These are phyloP conservation scores for Arthrobotrys pseudoclavata DNA, from an alignment of 2,329 filamentous ascomycete species.

Conservation along the genomic window DNA sequence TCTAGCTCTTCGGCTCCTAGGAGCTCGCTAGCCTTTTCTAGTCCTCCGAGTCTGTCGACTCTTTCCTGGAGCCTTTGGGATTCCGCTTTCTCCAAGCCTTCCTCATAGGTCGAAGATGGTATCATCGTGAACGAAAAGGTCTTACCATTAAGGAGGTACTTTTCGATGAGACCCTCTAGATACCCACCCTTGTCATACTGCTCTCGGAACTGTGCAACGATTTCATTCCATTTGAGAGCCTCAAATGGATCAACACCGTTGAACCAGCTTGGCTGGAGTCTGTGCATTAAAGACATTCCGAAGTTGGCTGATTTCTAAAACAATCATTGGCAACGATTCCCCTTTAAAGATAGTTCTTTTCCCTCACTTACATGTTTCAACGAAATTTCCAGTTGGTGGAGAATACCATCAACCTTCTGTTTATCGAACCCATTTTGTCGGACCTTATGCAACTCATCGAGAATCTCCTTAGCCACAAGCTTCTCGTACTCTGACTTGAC, in stretches of 20 bases:
- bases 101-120: constrained; percentile 80
- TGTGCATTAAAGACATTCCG: constrained; percentile 88
- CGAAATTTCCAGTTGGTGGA: constrained; percentile 93
- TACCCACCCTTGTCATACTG: constrained; percentile 82
- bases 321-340: constrained; percentile 7
- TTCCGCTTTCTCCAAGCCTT: constrained; percentile 83
- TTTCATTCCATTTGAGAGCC: constrained; percentile 90
- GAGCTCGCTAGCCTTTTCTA: constrained; percentile 78
- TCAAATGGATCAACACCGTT: constrained; percentile 94
- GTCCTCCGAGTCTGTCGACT: constrained; percentile 78
- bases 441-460: constrained; percentile 78
- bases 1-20: constrained; percentile 84
- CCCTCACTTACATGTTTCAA: constrained; percentile 73
- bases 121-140: constrained; percentile 95
- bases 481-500: constrained; percentile 83
- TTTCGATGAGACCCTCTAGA: constrained; percentile 85
- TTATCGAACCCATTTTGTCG: constrained; percentile 84
- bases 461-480: constrained; percentile 80
- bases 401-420: constrained; percentile 90
- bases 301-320: constrained; percentile 92
- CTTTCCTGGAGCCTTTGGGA: constrained; percentile 79
- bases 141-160: constrained; percentile 89
- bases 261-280: constrained; percentile 93
- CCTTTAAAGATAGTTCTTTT: neutral
- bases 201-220: constrained; percentile 83